phyloP scores from a whole-genome alignment of 495 filamentous ascomycete genomes.

The Trichoderma virens region DNA sequence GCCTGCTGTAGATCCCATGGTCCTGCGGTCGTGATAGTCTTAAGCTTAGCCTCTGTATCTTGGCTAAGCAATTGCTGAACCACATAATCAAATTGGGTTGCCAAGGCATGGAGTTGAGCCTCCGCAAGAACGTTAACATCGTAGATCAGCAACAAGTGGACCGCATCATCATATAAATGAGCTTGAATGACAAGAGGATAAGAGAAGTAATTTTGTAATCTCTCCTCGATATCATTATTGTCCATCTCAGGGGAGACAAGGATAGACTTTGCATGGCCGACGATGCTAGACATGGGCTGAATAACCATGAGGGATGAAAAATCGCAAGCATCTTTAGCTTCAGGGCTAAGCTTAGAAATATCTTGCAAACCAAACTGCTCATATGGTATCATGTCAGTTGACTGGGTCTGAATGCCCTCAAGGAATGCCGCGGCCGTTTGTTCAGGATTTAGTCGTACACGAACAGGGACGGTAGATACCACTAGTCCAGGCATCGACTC shows the following conservation, averaged over 20 bases:
- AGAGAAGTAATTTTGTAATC: not conserved
- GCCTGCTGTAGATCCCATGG: constrained; percentile 1
- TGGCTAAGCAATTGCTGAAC: not conserved
- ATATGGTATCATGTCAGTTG: constrained; percentile 29
- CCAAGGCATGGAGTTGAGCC: not conserved
- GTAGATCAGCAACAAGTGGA: not conserved
- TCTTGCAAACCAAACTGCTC: constrained; percentile 40
- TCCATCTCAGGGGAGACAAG: not conserved
- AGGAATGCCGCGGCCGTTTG: constrained; percentile 15
- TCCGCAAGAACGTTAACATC: not conserved
- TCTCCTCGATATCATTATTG: not conserved
- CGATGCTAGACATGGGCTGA: constrained; percentile 15
- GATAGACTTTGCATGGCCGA: not conserved
- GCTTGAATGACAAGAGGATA: constrained; percentile 8
- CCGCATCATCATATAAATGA: not conserved
- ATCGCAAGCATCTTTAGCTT: constrained; percentile 25
- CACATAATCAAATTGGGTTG: not conserved
- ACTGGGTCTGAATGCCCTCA: constrained; percentile 25
- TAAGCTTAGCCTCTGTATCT: not conserved
- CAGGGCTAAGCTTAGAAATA: constrained; percentile 17
- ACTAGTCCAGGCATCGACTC: constrained; percentile 43
- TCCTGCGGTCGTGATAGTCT: not conserved
- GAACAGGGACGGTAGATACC: constrained; percentile 51
- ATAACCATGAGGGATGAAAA: constrained; percentile 38
- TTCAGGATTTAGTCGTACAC: constrained; percentile 21